These are phyloP conservation scores for Heritiera fomes DNA, from an alignment of 345 rosid species.

Conservation along the genomic window DNA sequence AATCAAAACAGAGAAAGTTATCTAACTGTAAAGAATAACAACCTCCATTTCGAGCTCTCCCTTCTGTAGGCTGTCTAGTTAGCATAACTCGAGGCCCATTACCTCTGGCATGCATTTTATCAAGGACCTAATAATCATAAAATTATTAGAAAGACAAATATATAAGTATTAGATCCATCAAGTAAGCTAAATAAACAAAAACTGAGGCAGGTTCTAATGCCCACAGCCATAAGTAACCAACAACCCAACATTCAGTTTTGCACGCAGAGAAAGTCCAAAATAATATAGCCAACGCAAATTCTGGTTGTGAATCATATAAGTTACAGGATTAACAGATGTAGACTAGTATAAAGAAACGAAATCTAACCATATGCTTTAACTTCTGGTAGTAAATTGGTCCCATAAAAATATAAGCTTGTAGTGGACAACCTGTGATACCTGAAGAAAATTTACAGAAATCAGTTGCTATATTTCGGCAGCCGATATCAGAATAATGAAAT, in stretches of 20 bases:
- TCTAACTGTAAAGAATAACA: conserved; percentile 17
- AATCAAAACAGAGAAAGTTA: conserved; percentile 12
- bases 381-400: conserved; percentile 99
- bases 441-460: conserved; percentile 33
- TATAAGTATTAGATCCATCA: background rate
- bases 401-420: conserved; percentile 91
- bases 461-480: conserved; percentile 11
- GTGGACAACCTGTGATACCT: conserved; percentile 89
- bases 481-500: background rate
- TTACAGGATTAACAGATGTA: background rate
- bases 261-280: background rate
- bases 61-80: conserved; percentile 98
- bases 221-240: background rate
- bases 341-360: conserved; percentile 12
- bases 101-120: conserved; percentile 97
- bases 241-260: background rate
- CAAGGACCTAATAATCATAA: conserved; percentile 57
- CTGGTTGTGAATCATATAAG: background rate
- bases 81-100: conserved; percentile 85
- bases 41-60: conserved; percentile 97
- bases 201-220: background rate
- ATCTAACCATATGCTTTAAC: conserved; percentile 89
- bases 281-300: background rate
- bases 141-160: background rate
- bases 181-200: background rate